These are phyloP conservation scores for Saccharomycopsis olivae DNA, from an alignment of 805 yeast species.

Conservation along the genomic window DNA sequence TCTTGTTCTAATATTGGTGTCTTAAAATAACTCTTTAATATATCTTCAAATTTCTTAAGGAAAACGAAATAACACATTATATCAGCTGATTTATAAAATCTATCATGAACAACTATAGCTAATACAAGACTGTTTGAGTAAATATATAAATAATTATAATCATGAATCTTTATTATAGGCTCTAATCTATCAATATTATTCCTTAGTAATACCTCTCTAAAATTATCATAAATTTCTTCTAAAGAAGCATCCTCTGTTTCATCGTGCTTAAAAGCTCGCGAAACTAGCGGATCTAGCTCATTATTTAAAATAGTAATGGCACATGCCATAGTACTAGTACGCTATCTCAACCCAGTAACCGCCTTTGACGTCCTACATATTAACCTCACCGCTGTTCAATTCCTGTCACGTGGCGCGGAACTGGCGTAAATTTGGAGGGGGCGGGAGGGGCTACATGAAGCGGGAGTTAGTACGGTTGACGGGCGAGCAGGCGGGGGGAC, in stretches of 20 bases:
- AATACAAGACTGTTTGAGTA: constrained; percentile 9
- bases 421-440: too few species aligned
- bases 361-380: too few species aligned
- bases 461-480: too few species aligned
- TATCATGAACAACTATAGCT: constrained; percentile 6
- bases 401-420: too few species aligned
- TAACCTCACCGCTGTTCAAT: too few species aligned
- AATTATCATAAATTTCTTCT: constrained; percentile 10
- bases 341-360: too few species aligned
- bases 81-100: constrained; percentile 28
- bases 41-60: constrained; percentile 35
- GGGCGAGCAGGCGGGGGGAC: too few species aligned
- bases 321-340: too few species aligned
- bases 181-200: constrained; percentile 3
- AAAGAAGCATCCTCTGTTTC: constrained; percentile 12
- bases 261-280: constrained; percentile 13
- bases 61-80: constrained; percentile 50
- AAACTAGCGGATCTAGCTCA: constrained; percentile 14
- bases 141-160: constrained; percentile 14
- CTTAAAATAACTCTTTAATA: constrained; percentile 37
- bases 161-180: constrained; percentile 11
- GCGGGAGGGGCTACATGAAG: too few species aligned
- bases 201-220: constrained; percentile 3
- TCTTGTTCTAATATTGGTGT: constrained; percentile 36
- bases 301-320: constrained; percentile 17